Conservation (phyloP, 176 grass and related monocot genomes). For the Oropetium thomaeum region DNA sequence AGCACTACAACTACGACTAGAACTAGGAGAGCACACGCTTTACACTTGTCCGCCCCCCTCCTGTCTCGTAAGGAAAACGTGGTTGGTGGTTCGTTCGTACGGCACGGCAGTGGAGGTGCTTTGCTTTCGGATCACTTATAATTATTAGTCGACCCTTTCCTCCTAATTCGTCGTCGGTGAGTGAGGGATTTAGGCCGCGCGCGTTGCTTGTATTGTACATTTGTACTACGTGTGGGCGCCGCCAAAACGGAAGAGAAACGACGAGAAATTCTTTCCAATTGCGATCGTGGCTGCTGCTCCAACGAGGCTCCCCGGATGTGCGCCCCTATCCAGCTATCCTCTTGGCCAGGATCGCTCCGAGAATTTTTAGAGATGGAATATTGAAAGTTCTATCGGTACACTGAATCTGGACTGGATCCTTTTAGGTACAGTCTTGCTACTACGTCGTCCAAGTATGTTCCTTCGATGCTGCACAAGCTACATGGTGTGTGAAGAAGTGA, state of each 20-base stretch:
- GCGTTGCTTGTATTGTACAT: too few species aligned
- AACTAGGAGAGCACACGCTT: too few species aligned
- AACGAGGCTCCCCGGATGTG: neutral
- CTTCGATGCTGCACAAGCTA: too few species aligned
- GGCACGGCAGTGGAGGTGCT: neutral
- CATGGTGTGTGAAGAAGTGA: too few species aligned
- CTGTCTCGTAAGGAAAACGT: constrained; percentile 2
- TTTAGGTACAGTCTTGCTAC: too few species aligned
- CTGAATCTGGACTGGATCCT: constrained; percentile 22
- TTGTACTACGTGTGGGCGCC: constrained; percentile 20
- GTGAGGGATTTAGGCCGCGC: constrained; percentile 27
- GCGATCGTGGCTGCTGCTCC: neutral
- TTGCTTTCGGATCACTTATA: constrained; percentile 1
- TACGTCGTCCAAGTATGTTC: too few species aligned
- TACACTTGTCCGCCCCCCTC: neutral
- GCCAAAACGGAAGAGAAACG: neutral
- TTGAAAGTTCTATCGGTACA: neutral
- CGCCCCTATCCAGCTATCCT: neutral
- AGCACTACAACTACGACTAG: neutral
- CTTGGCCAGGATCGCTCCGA: neutral
- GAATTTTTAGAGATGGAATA: neutral
- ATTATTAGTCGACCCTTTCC: too few species aligned
- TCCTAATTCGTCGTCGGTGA: neutral
- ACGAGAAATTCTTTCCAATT: neutral
- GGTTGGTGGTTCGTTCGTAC: neutral